phyloP scores from a whole-genome alignment of 2,329 filamentous ascomycete species.

The Pseudopithomyces maydicus region DNA sequence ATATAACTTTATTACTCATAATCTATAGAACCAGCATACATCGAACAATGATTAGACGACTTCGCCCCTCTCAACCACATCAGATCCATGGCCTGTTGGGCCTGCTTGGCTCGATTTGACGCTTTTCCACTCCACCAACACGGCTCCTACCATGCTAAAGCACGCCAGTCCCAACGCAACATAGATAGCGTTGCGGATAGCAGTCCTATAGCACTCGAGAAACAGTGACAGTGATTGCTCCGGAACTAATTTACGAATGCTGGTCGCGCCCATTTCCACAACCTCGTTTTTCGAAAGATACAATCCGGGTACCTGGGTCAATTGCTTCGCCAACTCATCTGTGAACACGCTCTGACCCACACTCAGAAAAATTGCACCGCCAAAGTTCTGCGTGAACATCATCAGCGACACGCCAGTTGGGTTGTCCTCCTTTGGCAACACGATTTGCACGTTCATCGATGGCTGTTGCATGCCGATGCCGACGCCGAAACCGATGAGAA shows the following conservation, averaged over 20 bases:
- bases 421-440: slow-evolving; percentile 45
- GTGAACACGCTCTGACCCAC: slow-evolving; percentile 50
- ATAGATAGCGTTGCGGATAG: slow-evolving; percentile 16
- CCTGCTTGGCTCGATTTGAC: slow-evolving; percentile 12
- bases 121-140: slow-evolving; percentile 18
- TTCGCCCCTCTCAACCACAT: background rate
- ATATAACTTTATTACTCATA: slow-evolving; percentile 3
- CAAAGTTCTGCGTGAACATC: slow-evolving; percentile 53
- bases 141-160: slow-evolving; percentile 12
- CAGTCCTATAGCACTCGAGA: slow-evolving; percentile 13
- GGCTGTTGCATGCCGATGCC: slow-evolving; percentile 51
- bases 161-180: slow-evolving; percentile 13
- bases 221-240: background rate
- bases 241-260: slow-evolving; percentile 18
- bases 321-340: slow-evolving; percentile 21
- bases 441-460: slow-evolving; percentile 47
- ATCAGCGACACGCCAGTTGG: slow-evolving; percentile 41
- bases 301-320: slow-evolving; percentile 28
- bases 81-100: background rate
- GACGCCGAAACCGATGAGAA: slow-evolving; percentile 41
- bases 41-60: background rate
- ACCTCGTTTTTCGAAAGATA: slow-evolving; percentile 12
- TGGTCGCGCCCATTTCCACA: slow-evolving; percentile 21
- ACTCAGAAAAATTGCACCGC: slow-evolving; percentile 53
- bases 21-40: background rate